A percentile compares a stretch with the other conserved stretches of the same genome.
phyloP scores from a whole-genome alignment of 1,284 basidiomycete genomes.

The Pseudozyma thailandica region DNA sequence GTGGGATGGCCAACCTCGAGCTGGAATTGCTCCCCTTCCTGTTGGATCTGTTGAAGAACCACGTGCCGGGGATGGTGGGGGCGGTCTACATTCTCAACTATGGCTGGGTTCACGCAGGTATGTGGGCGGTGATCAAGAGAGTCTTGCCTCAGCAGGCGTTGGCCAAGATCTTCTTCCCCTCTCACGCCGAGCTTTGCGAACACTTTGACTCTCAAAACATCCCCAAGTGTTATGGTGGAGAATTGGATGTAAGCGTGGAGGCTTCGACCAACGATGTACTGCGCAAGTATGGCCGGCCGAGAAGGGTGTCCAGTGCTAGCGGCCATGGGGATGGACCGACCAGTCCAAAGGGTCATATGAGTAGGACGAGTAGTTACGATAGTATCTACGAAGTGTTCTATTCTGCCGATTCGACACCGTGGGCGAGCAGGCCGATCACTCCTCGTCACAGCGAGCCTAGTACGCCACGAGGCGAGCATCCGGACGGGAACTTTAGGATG shows the following conservation, averaged over 20 bases:
- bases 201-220: conserved; percentile 74
- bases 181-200: conserved; percentile 73
- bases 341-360: conserved; percentile 26
- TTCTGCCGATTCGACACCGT: conserved; percentile 47
- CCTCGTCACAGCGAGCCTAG: conserved; percentile 49
- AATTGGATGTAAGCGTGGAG: conserved; percentile 50
- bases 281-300: conserved; percentile 46
- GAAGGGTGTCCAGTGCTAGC: conserved; percentile 12
- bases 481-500: conserved; percentile 25
- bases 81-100: conserved; percentile 82
- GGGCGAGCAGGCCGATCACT: conserved; percentile 45
- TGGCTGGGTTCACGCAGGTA: conserved; percentile 81
- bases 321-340: not conserved
- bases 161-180: conserved; percentile 79
- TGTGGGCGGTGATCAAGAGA: conserved; percentile 81
- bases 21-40: conserved; percentile 65
- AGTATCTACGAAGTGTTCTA: conserved; percentile 64
- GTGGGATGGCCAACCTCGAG: conserved; percentile 64
- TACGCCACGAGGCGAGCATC: conserved; percentile 33
- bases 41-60: conserved; percentile 64
- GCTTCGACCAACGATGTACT: conserved; percentile 58
- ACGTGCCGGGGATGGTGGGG: conserved; percentile 64
- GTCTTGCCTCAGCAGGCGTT: conserved; percentile 78
- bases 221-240: conserved; percentile 66
- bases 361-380: conserved; percentile 51